Evolutionary conservation across 495 filamentous ascomycete genomes (phyloP).

Genomic region (Podospora bellae-mahoneyi): DNA sequence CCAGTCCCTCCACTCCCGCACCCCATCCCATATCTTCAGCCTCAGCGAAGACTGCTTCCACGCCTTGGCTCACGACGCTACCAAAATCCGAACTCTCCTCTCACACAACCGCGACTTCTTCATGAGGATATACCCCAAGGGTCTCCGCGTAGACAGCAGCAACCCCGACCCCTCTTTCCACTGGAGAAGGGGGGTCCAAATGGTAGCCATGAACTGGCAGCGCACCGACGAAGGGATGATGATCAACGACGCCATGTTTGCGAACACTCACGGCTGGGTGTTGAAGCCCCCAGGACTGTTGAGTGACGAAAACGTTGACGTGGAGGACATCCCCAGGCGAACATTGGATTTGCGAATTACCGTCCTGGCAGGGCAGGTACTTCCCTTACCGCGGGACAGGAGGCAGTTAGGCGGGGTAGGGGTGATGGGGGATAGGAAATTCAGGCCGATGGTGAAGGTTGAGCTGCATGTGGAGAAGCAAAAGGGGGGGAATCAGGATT

Average conservation of each 20-base stretch:
- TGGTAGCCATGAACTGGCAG: slow-evolving; percentile 96
- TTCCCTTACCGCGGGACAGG: slow-evolving; percentile 35
- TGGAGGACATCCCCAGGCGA: slow-evolving; percentile 23
- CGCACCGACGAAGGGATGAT: slow-evolving; percentile 87
- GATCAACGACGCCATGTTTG: slow-evolving; percentile 92
- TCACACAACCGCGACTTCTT: slow-evolving; percentile 76
- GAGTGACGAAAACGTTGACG: slow-evolving; percentile 21
- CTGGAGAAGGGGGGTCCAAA: slow-evolving; percentile 86
- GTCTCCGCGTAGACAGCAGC: slow-evolving; percentile 72
- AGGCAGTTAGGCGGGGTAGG: slow-evolving; percentile 25
- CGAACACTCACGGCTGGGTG: slow-evolving; percentile 76
- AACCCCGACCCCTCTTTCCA: slow-evolving; percentile 80
- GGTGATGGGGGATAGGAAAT: slow-evolving; percentile 25
- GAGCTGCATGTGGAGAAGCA: slow-evolving; percentile 72
- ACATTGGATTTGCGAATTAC: slow-evolving; percentile 43
- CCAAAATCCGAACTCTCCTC: slow-evolving; percentile 55
- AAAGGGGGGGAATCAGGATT: slow-evolving; percentile 31
- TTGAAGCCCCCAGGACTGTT: slow-evolving; percentile 67
- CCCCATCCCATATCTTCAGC: slow-evolving; percentile 80
- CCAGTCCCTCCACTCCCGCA: slow-evolving; percentile 50
- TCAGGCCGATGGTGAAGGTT: slow-evolving; percentile 59
- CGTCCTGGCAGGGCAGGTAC: slow-evolving; percentile 43
- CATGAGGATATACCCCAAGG: slow-evolving; percentile 88
- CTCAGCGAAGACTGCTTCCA: slow-evolving; percentile 72
- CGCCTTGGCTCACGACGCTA: slow-evolving; percentile 49